phyloP scores from a whole-genome alignment of 2,329 filamentous ascomycete species.

The Pseudogymnoascus verrucosus region DNA sequence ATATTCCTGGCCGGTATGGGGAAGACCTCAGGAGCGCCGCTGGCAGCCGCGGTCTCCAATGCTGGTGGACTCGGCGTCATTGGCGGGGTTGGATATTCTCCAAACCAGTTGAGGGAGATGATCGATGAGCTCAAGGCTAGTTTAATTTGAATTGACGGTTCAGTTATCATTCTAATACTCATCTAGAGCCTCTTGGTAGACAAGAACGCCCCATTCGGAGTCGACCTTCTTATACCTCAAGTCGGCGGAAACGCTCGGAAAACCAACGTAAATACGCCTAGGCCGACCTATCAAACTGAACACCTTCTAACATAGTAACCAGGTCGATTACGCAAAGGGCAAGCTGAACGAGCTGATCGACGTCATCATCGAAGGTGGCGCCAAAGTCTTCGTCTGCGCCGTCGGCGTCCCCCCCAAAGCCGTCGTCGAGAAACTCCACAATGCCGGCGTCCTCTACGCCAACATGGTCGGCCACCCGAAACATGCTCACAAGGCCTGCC shows the following conservation, averaged over 20 bases:
- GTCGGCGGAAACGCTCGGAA: conserved; percentile 91
- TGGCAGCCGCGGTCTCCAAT: conserved; percentile 94
- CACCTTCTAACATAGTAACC: conserved; percentile 32
- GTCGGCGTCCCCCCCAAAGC: conserved; percentile 86
- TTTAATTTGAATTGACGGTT: conserved; percentile 44
- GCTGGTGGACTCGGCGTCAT: conserved; percentile 95
- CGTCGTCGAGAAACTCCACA: conserved; percentile 86
- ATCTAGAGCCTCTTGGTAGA: conserved; percentile 54
- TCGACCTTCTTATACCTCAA: conserved; percentile 88
- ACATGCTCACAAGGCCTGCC: conserved; percentile 93
- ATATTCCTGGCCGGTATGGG: conserved; percentile 97
- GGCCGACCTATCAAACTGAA: conserved; percentile 13
- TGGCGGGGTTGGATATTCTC: conserved; percentile 90
- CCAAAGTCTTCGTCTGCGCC: conserved; percentile 91
- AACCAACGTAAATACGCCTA: conserved; percentile 47
- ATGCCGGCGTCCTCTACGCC: conserved; percentile 87
- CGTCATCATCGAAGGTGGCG: conserved; percentile 86
- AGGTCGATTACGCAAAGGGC: conserved; percentile 99
- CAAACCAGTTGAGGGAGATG: conserved; percentile 93
- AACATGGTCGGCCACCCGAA: conserved; percentile 99
- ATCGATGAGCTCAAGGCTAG: conserved; percentile 86
- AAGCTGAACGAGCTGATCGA: conserved; percentile 86
- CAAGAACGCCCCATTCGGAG: conserved; percentile 92
- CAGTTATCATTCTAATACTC: neutral
- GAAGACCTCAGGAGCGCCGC: conserved; percentile 90